Conservation (phyloP, 495 filamentous ascomycete genomes). For the Aspergillus leporis region DNA sequence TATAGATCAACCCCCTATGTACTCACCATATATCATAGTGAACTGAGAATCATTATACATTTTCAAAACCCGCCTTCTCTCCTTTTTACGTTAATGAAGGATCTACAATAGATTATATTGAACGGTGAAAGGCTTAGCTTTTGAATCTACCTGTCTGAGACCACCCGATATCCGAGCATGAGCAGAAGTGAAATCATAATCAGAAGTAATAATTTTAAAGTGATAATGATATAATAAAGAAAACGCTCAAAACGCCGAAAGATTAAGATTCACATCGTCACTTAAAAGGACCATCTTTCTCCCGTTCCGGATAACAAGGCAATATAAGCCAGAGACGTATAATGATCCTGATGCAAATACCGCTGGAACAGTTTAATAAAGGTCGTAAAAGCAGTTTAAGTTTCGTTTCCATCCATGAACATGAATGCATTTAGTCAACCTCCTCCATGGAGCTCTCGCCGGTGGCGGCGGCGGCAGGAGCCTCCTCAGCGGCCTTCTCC, state of each 20-base stretch:
- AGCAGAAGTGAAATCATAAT: slow-evolving; percentile 8
- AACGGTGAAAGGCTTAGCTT: slow-evolving; percentile 3
- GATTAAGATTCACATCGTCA: slow-evolving; percentile 22
- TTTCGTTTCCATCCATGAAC: slow-evolving; percentile 16
- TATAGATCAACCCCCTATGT: too few relatives aligned
- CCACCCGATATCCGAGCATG: slow-evolving; percentile 2
- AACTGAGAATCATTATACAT: not conserved
- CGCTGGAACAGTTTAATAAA: slow-evolving; percentile 10
- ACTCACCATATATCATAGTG: too few relatives aligned
- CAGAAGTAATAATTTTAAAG: slow-evolving; percentile 8
- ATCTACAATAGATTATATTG: not conserved
- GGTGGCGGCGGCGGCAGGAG: slow-evolving; percentile 57
- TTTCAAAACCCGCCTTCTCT: too few relatives aligned
- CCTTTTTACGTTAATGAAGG: not conserved
- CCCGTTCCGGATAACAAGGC: slow-evolving; percentile 13
- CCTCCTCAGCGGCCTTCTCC: slow-evolving; percentile 62
- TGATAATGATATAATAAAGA: slow-evolving; percentile 2
- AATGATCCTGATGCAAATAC: slow-evolving; percentile 4
- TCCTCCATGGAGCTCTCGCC: slow-evolving; percentile 73
- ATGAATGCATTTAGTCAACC: slow-evolving; percentile 59
- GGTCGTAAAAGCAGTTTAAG: slow-evolving; percentile 17
- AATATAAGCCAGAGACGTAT: slow-evolving; percentile 7
- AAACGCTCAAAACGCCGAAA: slow-evolving; percentile 39
- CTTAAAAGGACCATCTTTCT: slow-evolving; percentile 14
- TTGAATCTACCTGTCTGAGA: slow-evolving; percentile 17